These are phyloP conservation scores for Poterioochromonas sp. DNA, from an alignment of 352 stramenopile species.

Conservation along the genomic window DNA sequence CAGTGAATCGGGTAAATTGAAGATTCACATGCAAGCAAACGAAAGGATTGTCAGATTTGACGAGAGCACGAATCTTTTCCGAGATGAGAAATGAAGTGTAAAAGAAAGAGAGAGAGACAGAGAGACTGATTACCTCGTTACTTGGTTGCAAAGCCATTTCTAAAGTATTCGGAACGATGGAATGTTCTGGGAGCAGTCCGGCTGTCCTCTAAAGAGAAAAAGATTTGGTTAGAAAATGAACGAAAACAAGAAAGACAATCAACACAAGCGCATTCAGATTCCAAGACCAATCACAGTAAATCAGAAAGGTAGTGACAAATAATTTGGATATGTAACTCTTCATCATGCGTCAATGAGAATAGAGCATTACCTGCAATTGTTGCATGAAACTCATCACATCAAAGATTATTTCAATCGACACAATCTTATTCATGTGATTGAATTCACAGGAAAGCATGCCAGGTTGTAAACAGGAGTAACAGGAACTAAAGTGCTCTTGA, in stretches of 20 bases:
- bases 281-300: not conserved
- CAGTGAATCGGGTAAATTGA: not conserved
- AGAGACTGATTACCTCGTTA: constrained; percentile 17
- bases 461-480: not conserved
- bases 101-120: too few species aligned
- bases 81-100: too few species aligned
- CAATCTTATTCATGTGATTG: not conserved
- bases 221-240: not conserved
- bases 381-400: constrained; percentile 30
- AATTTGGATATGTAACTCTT: not conserved
- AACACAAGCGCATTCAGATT: not conserved
- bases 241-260: not conserved
- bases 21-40: not conserved
- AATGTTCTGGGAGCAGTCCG: not conserved
- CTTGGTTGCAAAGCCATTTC: constrained; percentile 16
- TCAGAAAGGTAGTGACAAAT: constrained; percentile 5
- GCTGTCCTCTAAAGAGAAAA: not conserved
- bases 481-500: not conserved
- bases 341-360: too few species aligned
- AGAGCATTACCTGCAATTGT: constrained; percentile 25
- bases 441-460: constrained; percentile 8
- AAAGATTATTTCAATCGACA: constrained; percentile 1
- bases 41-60: too few species aligned
- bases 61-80: too few species aligned
- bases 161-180: constrained; percentile 21